Evolutionary conservation across 495 filamentous ascomycete species (phyloP).

Genomic region (Aspergillus nanangensis): DNA sequence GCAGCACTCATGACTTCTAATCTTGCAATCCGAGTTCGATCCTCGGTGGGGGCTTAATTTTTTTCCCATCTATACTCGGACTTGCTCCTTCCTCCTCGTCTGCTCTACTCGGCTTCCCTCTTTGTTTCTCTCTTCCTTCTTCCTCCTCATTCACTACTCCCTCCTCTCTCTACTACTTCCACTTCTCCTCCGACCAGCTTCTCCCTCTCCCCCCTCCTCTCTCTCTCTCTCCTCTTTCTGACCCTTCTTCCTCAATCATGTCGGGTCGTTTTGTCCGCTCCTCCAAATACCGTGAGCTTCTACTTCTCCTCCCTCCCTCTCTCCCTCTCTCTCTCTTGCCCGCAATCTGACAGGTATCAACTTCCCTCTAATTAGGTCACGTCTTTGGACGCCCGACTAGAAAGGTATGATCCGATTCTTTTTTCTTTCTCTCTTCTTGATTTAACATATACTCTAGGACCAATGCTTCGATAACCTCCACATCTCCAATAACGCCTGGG

Average conservation of each 20-base stretch:
- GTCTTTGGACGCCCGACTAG: constrained; percentile 91
- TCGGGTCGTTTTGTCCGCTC: constrained; percentile 95
- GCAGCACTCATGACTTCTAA: too few relatives aligned
- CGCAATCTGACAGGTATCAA: constrained; percentile 28
- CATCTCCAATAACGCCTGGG: constrained; percentile 97
- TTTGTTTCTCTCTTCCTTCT: background rate
- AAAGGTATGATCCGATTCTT: constrained; percentile 57
- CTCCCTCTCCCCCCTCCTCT: constrained; percentile 7
- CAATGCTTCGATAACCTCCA: constrained; percentile 96
- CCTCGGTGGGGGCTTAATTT: too few relatives aligned
- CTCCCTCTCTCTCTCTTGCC: constrained; percentile 20
- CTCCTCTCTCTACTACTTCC: background rate
- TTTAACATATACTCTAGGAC: constrained; percentile 43
- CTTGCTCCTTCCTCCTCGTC: background rate
- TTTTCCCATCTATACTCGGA: too few relatives aligned
- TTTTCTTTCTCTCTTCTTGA: constrained; percentile 5
- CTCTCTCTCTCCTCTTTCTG: constrained; percentile 8
- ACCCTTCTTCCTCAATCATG: constrained; percentile 47
- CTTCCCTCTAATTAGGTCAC: constrained; percentile 61
- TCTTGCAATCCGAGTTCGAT: too few relatives aligned
- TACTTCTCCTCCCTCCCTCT: constrained; percentile 13
- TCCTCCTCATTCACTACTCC: background rate
- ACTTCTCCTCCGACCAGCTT: background rate
- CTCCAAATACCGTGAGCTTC: constrained; percentile 91
- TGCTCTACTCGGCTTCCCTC: background rate